phyloP scores from a whole-genome alignment of 2,329 filamentous ascomycete genomes.

The Xylariaceae sp. region DNA sequence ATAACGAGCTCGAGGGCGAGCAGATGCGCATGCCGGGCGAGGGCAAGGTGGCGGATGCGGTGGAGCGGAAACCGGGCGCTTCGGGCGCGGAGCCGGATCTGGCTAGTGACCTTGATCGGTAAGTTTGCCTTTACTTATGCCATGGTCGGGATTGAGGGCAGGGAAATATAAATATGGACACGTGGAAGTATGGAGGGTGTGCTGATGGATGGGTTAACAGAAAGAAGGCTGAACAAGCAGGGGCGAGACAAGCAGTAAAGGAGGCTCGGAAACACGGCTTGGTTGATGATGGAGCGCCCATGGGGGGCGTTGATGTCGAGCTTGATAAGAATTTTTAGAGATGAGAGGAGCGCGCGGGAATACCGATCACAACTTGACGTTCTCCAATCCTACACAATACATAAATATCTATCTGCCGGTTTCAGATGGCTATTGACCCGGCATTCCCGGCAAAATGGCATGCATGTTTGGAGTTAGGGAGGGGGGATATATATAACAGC shows the following conservation, averaged over 20 bases:
- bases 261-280: constrained; percentile 23
- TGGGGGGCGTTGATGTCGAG: constrained; percentile 20
- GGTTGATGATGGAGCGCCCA: constrained; percentile 20
- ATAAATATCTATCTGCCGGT: too few species aligned
- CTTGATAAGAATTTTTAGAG: constrained; percentile 4
- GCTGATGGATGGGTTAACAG: constrained; percentile 16
- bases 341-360: too few species aligned
- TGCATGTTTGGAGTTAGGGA: too few species aligned
- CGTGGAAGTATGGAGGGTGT: too few species aligned
- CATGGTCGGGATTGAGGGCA: background rate
- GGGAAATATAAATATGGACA: too few species aligned
- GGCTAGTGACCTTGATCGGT: constrained; percentile 29
- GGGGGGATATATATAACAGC: too few species aligned
- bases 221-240: constrained; percentile 27
- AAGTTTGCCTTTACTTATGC: constrained; percentile 6
- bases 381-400: too few species aligned
- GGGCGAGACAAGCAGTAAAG: constrained; percentile 23
- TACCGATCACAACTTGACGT: too few species aligned
- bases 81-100: constrained; percentile 27
- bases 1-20: constrained; percentile 26
- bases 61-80: constrained; percentile 26
- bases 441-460: too few species aligned
- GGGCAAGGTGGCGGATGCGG: constrained; percentile 25
- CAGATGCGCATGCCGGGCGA: constrained; percentile 28
- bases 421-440: too few species aligned